Evolutionary conservation across 139 green algal species (phyloP).

Genomic region (Tetraselmis chui): DNA sequence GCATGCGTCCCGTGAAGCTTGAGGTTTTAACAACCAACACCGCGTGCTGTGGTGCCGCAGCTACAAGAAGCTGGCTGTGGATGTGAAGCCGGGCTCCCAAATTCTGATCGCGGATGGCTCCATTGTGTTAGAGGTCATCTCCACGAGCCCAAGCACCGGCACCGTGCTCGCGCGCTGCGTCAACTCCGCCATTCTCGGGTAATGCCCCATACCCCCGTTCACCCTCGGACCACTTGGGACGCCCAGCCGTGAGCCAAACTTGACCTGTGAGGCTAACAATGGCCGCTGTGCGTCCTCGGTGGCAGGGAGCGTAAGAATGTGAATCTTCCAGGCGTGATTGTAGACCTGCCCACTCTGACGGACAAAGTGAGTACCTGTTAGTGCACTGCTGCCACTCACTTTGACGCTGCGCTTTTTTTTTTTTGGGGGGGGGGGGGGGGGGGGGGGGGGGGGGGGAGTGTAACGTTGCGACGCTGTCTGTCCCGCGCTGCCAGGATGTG

Average conservation of each 20-base stretch:
- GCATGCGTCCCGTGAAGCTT: background rate
- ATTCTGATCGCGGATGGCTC: slow-evolving; percentile 92
- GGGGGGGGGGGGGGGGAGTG: no score
- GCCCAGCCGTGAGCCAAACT: no score
- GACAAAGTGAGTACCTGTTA: no score
- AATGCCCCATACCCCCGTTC: slow-evolving; percentile 9
- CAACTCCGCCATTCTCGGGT: slow-evolving; percentile 93
- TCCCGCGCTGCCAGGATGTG: slow-evolving; percentile 60
- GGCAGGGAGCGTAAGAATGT: slow-evolving; percentile 94
- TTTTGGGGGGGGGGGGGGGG: no score
- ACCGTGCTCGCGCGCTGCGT: slow-evolving; percentile 69
- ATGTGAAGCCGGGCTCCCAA: slow-evolving; percentile 76
- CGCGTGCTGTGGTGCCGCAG: slow-evolving; percentile 38
- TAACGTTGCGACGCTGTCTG: no score
- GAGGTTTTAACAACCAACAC: background rate
- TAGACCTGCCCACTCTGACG: slow-evolving; percentile 95
- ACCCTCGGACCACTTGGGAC: background rate
- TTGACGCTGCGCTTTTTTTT: no score
- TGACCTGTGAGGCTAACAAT: background rate
- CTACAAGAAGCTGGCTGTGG: slow-evolving; percentile 80
- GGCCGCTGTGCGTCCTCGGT: background rate
- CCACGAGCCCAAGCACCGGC: slow-evolving; percentile 59
- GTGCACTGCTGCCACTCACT: no score
- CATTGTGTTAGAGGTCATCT: slow-evolving; percentile 90
- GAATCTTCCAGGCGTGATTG: slow-evolving; percentile 93